Evolutionary conservation across 1,139 yeast species (phyloP), one percentile per base, ranked within the genome.

Genomic region (Pichia sp.): DNA sequence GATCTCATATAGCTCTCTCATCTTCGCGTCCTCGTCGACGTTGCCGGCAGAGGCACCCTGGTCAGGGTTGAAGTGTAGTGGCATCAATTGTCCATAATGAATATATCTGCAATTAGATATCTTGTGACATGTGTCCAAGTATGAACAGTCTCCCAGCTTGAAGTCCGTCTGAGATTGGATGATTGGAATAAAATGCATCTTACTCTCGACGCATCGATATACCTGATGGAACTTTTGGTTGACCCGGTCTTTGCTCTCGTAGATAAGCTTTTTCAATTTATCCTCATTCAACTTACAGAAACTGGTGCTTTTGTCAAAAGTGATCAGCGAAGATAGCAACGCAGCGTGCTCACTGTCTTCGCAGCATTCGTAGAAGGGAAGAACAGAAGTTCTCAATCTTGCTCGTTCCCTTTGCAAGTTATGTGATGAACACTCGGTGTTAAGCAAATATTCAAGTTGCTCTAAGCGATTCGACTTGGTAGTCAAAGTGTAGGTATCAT

Each of bases 91-190:
- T 58, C 78, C 75, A 68, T 91, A 92, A 70, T 92, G 98, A 47
- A 89, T 76, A 67, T 87, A 92, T 34, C 95, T 76, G 69, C 97
- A 92, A 4, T 83, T 75, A 60, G 81, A 83, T 70, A 87, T 80
- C 69, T 91, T 90, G 71, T 89, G 96, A 65, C 98, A 92, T 1
- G 97, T 91, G 67, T 92, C 97, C 59, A 92, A 75, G 65, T 92
- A 92, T 4, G 97, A 91, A 65, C 98, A 92, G 68, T 92, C 97
- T 0, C 97, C 98, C n/a, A 89, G 69, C 27, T 76, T 71, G 1
- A 71, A 56, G 64, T 92, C 97, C 0, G 97, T 83, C 54, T 76
- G 79, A 24, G 58, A 57, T 49, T 67, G 68, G 24, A 83, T 69
- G 17, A 85, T 74, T 1, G 92, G 91, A 33, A 87, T 71, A 63